Conservation (phyloP, 108 stramenopile species). For the Discostella pseudostelligera region DNA sequence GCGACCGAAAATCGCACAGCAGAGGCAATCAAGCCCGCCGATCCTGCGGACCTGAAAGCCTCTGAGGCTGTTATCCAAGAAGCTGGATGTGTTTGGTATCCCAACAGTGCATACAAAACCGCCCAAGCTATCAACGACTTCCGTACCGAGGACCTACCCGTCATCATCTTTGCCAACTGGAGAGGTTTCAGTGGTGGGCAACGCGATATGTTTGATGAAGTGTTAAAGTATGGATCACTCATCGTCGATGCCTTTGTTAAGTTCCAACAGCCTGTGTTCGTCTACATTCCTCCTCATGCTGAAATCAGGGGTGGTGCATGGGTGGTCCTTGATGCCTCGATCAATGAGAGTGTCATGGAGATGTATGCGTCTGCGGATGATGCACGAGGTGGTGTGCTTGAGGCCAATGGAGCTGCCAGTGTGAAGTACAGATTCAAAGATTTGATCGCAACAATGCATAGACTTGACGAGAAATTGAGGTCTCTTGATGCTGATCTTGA, state of each 20-base stretch:
- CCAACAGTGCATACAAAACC: slow-evolving; percentile 99
- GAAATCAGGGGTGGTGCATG: slow-evolving; percentile 99
- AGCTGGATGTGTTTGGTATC: slow-evolving; percentile 99
- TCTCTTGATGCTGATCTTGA: slow-evolving; percentile 70
- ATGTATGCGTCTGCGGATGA: slow-evolving; percentile 91
- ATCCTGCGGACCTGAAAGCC: slow-evolving; percentile 95
- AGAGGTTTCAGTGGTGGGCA: slow-evolving; percentile 99
- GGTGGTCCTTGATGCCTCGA: slow-evolving; percentile 99
- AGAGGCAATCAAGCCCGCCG: slow-evolving; percentile 94
- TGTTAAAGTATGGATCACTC: slow-evolving; percentile 97
- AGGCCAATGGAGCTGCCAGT: slow-evolving; percentile 95
- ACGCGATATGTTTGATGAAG: slow-evolving; percentile 99
- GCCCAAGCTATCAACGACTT: slow-evolving; percentile 99
- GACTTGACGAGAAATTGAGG: slow-evolving; percentile 86
- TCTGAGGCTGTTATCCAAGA: slow-evolving; percentile 91
- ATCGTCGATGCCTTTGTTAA: slow-evolving; percentile 99
- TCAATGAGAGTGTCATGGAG: slow-evolving; percentile 97
- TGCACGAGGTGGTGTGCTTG: slow-evolving; percentile 96
- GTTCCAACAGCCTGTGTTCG: slow-evolving; percentile 97
- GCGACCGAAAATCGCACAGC: slow-evolving; percentile 95
- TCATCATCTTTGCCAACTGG: slow-evolving; percentile 99
- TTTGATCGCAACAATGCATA: slow-evolving; percentile 89
- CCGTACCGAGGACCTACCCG: slow-evolving; percentile 94
- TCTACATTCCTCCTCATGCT: slow-evolving; percentile 98
- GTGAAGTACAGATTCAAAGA: slow-evolving; percentile 97